Conservation (phyloP, 805 yeast species). For the Zygotorulaspora florentina region DNA sequence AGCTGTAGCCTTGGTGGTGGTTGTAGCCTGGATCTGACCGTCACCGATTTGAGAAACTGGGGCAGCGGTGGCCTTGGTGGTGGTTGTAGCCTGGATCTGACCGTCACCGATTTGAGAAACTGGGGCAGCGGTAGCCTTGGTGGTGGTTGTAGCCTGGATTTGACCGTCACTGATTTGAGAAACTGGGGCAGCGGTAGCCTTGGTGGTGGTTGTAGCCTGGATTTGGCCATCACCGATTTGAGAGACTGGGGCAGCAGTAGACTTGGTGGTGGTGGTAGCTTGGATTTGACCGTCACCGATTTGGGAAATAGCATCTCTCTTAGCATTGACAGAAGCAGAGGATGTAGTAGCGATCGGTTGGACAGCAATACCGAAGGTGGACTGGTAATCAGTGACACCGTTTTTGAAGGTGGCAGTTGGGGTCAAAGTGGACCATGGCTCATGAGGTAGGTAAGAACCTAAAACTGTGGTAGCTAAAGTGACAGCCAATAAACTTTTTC, state of each 20-base stretch:
- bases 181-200: constrained; percentile 24
- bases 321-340: constrained; percentile 18
- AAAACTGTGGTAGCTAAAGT: constrained; percentile 29
- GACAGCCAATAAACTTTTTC: constrained; percentile 29
- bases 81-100: constrained; percentile 38
- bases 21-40: constrained; percentile 50
- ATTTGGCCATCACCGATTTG: constrained; percentile 38
- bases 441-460: constrained; percentile 29
- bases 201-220: constrained; percentile 37
- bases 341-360: constrained; percentile 35
- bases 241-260: constrained; percentile 36
- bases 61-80: constrained; percentile 29
- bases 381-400: constrained; percentile 37
- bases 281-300: constrained; percentile 57
- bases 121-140: constrained; percentile 35
- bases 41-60: constrained; percentile 46
- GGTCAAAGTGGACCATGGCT: constrained; percentile 43
- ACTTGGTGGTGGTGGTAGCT: constrained; percentile 30
- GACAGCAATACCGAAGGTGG: constrained; percentile 43
- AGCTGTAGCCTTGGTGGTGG: constrained; percentile 27
- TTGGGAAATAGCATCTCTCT: constrained; percentile 43
- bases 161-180: constrained; percentile 50
- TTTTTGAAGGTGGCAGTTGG: constrained; percentile 38
- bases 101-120: constrained; percentile 32
- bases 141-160: constrained; percentile 41